Percentiles rank a stretch among this genome's conserved stretches.
These are phyloP conservation scores for Ogataea chonburiensis DNA, from an alignment of 805 yeast species.

Conservation along the genomic window DNA sequence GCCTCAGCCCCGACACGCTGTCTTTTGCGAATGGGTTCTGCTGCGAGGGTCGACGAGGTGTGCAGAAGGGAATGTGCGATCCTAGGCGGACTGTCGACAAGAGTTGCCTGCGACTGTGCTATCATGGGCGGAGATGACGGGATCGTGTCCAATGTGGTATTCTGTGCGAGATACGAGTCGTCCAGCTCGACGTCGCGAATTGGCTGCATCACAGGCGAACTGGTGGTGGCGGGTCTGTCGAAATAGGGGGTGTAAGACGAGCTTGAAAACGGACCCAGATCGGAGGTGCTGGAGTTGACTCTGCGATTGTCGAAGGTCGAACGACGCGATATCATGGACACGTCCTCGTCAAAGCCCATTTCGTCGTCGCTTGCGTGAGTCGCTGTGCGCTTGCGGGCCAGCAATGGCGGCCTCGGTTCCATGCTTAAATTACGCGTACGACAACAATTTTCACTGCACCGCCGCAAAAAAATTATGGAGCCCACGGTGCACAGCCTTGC, in stretches of 20 bases:
- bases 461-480: constrained; percentile 1
- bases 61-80: constrained; percentile 14
- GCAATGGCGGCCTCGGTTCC: constrained; percentile 8
- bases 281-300: constrained; percentile 19
- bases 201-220: constrained; percentile 31
- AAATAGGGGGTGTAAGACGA: constrained; percentile 15
- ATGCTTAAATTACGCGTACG: constrained; percentile 9
- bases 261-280: constrained; percentile 14
- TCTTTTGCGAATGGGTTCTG: constrained; percentile 28
- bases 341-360: constrained; percentile 3
- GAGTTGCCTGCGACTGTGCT: constrained; percentile 23
- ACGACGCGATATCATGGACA: background rate
- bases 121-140: constrained; percentile 31
- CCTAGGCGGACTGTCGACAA: constrained; percentile 14
- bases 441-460: constrained; percentile 7
- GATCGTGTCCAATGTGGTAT: constrained; percentile 13
- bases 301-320: constrained; percentile 20
- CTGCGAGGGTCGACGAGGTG: constrained; percentile 19
- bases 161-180: constrained; percentile 4
- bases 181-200: constrained; percentile 28
- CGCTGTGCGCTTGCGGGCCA: constrained; percentile 13
- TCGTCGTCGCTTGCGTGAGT: constrained; percentile 7
- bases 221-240: constrained; percentile 32
- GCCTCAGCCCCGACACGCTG: constrained; percentile 19
- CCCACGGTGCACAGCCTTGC: constrained; percentile 4